phyloP scores from a whole-genome alignment of 768 basidiomycete genomes.

The Trametes cubensis region DNA sequence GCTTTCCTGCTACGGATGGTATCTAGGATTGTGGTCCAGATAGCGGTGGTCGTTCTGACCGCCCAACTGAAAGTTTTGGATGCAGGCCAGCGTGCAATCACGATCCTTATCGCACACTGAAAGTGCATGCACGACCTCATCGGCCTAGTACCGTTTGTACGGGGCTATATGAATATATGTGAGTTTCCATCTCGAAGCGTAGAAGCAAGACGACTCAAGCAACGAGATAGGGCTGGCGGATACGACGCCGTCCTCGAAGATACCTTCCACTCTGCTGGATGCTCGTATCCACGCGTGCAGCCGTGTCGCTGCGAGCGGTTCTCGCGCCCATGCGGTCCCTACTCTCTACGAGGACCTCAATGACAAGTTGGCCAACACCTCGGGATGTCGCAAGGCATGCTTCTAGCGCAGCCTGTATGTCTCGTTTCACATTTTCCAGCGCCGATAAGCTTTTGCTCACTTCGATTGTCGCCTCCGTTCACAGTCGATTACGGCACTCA shows the following conservation, averaged over 20 bases:
- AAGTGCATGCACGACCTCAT: too few relatives aligned
- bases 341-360: not conserved
- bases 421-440: not conserved
- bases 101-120: too few relatives aligned
- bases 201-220: not conserved
- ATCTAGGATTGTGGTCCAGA: too few relatives aligned
- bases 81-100: too few relatives aligned
- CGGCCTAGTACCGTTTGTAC: too few relatives aligned
- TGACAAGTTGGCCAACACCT: not conserved
- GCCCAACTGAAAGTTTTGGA: too few relatives aligned
- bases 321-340: conserved; percentile 17
- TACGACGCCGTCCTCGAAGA: not conserved
- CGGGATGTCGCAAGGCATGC: not conserved
- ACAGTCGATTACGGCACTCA: conserved; percentile 14
- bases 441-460: conserved; percentile 4
- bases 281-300: not conserved
- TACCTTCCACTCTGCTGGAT: conserved; percentile 9
- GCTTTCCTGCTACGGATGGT: too few relatives aligned
- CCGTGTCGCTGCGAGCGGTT: not conserved
- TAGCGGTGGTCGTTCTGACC: too few relatives aligned
- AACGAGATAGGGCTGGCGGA: not conserved
- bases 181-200: not conserved
- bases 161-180: not conserved
- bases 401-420: not conserved
- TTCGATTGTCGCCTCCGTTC: not conserved